Percentiles rank a stretch among this genome's conserved stretches.
Evolutionary conservation across 495 filamentous ascomycete species (phyloP).

Genomic region (Podospora fimiseda): DNA sequence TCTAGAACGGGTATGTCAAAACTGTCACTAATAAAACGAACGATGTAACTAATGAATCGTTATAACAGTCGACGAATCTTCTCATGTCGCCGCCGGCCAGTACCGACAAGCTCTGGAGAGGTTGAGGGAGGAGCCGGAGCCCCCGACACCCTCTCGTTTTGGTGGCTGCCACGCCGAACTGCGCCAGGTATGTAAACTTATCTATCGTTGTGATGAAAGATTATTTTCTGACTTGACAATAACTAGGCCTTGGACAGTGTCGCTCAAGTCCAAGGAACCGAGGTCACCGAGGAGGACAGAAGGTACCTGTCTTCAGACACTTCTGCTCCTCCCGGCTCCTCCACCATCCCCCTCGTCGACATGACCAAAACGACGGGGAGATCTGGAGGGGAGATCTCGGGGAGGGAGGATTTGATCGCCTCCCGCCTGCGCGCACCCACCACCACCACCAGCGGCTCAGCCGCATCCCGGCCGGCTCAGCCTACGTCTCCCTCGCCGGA

Average conservation of each 20-base stretch:
- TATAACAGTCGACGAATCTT: too few relatives aligned
- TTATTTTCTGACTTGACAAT: too few relatives aligned
- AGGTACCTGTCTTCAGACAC: not conserved
- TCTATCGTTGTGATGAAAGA: too few relatives aligned
- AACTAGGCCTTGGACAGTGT: not conserved
- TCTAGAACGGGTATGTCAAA: too few relatives aligned
- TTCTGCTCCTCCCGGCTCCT: not conserved
- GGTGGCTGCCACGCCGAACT: not conserved
- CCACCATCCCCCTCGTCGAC: not conserved
- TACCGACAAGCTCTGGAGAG: not conserved
- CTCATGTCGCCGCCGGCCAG: not conserved
- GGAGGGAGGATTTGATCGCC: too few relatives aligned
- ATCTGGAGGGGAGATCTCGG: too few relatives aligned
- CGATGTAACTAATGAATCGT: too few relatives aligned
- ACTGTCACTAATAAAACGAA: too few relatives aligned
- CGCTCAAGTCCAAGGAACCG: not conserved
- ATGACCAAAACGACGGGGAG: not conserved
- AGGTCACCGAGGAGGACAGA: not conserved
- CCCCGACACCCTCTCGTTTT: not conserved
- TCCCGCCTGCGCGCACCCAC: too few relatives aligned
- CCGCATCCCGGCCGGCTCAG: not conserved
- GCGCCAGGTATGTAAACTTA: not conserved
- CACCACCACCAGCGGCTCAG: too few relatives aligned
- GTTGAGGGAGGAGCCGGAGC: not conserved
- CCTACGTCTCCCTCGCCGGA: not conserved